phyloP scores from a whole-genome alignment of 2,329 filamentous ascomycete genomes.

The Dactylellina haptotyla region DNA sequence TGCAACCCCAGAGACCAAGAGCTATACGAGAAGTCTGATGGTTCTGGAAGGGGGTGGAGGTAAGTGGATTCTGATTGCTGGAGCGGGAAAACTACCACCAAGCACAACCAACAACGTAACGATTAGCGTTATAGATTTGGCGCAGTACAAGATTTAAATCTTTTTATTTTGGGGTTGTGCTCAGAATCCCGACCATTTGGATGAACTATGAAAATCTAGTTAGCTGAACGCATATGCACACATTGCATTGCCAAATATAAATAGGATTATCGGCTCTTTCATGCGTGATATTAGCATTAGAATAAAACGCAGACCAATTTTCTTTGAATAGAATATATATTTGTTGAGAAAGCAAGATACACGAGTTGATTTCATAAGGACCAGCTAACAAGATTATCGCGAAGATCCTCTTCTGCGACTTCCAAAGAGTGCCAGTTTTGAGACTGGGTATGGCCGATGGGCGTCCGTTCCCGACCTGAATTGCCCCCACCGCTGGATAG shows the following conservation, averaged over 20 bases:
- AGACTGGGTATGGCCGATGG: slow-evolving; percentile 1
- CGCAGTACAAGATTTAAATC: not conserved
- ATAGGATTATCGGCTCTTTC: too few relatives aligned
- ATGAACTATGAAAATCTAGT: too few relatives aligned
- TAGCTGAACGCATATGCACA: too few relatives aligned
- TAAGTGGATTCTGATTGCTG: slow-evolving; percentile 63
- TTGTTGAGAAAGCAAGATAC: not conserved
- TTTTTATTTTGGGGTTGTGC: not conserved
- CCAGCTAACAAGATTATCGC: slow-evolving; percentile 49
- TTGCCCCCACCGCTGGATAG: not conserved
- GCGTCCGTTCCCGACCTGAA: slow-evolving; percentile 16
- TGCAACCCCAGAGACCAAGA: slow-evolving; percentile 57
- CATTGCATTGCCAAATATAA: too few relatives aligned
- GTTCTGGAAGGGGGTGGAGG: slow-evolving; percentile 57
- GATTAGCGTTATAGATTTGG: slow-evolving; percentile 59
- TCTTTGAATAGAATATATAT: not conserved
- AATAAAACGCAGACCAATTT: too few relatives aligned
- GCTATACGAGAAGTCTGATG: slow-evolving; percentile 56
- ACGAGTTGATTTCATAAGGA: slow-evolving; percentile 9
- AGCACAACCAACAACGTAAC: slow-evolving; percentile 64
- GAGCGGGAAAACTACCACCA: slow-evolving; percentile 64
- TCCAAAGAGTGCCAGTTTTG: slow-evolving; percentile 42
- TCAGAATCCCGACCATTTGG: too few relatives aligned
- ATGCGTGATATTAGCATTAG: too few relatives aligned
- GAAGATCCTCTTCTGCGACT: slow-evolving; percentile 40